A percentile compares a stretch with the other conserved stretches of the same genome.
Conservation (phyloP, 2,329 filamentous ascomycete species). For the Nemania abortiva region DNA sequence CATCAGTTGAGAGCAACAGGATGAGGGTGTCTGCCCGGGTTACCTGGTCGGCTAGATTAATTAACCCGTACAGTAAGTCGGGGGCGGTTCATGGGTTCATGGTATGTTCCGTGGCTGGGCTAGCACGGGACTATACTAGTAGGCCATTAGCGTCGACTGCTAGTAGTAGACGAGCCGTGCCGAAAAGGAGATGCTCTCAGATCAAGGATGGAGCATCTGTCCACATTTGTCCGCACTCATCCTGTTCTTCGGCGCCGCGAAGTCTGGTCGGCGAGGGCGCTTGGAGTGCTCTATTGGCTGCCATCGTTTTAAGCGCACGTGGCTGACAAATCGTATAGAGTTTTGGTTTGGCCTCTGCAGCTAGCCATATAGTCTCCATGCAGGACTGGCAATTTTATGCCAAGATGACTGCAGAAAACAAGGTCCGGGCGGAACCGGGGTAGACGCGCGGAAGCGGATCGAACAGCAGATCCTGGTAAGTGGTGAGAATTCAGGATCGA, state of each 20-base stretch:
- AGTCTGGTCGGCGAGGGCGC: not conserved
- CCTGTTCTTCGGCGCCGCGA: not conserved
- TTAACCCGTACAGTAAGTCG: not conserved
- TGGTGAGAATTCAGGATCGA: not conserved
- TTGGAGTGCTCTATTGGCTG: not conserved
- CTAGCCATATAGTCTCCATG: not conserved
- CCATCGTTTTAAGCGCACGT: not conserved
- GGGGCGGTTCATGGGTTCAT: not conserved
- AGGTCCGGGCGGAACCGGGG: not conserved
- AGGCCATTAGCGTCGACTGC: not conserved
- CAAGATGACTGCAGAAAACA: constrained; percentile 1
- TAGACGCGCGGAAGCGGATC: not conserved
- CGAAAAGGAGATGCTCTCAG: not conserved
- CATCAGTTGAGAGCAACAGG: not conserved
- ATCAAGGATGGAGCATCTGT: not conserved
- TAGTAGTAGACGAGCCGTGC: not conserved
- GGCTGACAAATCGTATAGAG: not conserved
- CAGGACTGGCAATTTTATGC: not conserved
- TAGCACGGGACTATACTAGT: not conserved
- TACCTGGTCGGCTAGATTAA: not conserved
- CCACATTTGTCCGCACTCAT: not conserved
- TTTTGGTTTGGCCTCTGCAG: not conserved
- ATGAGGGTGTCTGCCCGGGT: not conserved
- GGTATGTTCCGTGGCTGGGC: not conserved
- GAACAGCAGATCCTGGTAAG: not conserved